A percentile compares a stretch with the other conserved stretches of the same genome.
These are phyloP conservation scores for Ceratobasidium sp. DNA, from an alignment of 1,284 basidiomycete genomes.

Conservation along the genomic window DNA sequence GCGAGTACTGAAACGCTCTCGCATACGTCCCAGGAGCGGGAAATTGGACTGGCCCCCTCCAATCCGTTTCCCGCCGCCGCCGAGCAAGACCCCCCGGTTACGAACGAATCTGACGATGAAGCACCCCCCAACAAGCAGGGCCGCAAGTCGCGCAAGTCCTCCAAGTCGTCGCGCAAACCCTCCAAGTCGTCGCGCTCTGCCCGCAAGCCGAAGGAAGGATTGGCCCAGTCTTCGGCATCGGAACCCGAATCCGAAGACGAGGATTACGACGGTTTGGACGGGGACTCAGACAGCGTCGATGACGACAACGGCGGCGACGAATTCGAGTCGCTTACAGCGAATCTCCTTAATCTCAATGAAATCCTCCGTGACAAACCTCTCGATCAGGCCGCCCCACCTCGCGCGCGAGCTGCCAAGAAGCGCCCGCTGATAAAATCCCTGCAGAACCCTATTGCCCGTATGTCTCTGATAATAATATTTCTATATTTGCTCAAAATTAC, in stretches of 20 bases:
- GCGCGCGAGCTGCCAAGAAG: too few relatives aligned
- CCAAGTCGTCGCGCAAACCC: too few relatives aligned
- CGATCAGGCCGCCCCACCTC: neutral
- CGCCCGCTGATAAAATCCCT: too few relatives aligned
- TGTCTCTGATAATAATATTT: too few relatives aligned
- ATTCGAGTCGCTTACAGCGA: neutral
- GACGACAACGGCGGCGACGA: too few relatives aligned
- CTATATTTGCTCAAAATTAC: too few relatives aligned
- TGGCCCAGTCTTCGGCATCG: neutral
- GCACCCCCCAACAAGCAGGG: too few relatives aligned
- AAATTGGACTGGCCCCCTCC: neutral
- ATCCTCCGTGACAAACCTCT: neutral
- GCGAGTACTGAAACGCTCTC: neutral
- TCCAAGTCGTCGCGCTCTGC: too few relatives aligned
- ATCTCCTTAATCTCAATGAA: neutral
- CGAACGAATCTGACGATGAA: neutral
- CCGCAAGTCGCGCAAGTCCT: too few relatives aligned
- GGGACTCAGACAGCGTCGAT: neutral
- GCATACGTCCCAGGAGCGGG: neutral
- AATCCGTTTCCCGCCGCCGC: neutral
- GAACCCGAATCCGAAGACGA: neutral
- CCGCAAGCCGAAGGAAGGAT: neutral
- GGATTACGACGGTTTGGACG: neutral
- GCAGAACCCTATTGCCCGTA: too few relatives aligned
- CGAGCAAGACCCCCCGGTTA: neutral